Evolutionary conservation across 2,329 filamentous ascomycete genomes (phyloP), one percentile per base, ranked within the genome.

Genomic region (Zasmidium angulare): DNA sequence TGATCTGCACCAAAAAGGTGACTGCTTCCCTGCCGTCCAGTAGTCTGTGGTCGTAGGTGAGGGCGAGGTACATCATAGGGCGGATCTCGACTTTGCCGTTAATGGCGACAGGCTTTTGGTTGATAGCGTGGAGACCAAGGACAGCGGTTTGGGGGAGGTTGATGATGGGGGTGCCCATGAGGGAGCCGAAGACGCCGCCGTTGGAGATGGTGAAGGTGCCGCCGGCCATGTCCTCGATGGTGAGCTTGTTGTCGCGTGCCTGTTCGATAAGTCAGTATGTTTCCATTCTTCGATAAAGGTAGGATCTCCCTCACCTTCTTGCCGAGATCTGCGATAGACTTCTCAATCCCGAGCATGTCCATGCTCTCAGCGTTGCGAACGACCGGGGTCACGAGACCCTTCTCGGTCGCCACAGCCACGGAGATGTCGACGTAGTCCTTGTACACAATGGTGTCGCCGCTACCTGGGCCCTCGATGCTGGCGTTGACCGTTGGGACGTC

Each of bases 161-260:
- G 82, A 99, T 98, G 75, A 99, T 98, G 10, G 95, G 95, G 0
- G 95, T 99, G 53, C 95, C 95, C 90, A 96, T 96, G 60, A 98
- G 82, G 14, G 93, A 97, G 59, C 95, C 95, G 71, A 99, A 99
- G 54, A 99, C 93, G 68, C 95, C 95, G 59, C 95, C 86, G 75
- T 97, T 98, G 82, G 90, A 95, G 81, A 97, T 97, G 62, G 95
- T 98, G 78, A 97, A 99, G 36, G 93, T 97, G 65, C 95, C 95
- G 61, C 95, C 95, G 61, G 95, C 95, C 92, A 99, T 97, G 75
- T 99, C 95, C 80, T 99, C 95, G 70, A 99, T 97, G 1, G 95
- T 98, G 66, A 99, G 85, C 81, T 98, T 98, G 76, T 89, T 89
- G 74, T 97, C 93, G 64, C 95, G 90, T 64, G 95, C 95, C 91